Base-by-base conservation (phyloP, 1,284 basidiomycete species). In the Ustanciosporium gigantosporum region DNA sequence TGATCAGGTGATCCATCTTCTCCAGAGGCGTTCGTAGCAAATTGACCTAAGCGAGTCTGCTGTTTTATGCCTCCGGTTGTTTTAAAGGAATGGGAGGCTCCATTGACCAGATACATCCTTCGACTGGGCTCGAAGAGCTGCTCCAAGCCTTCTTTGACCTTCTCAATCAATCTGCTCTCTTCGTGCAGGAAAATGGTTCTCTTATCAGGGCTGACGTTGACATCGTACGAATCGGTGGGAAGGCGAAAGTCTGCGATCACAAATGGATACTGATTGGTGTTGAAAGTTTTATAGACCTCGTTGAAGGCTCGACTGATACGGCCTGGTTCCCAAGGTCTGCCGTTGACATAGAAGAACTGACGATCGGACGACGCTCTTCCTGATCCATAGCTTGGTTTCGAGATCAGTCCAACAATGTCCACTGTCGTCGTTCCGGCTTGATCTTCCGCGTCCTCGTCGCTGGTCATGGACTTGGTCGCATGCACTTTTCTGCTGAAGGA, bases 141-240 rank as follows among this genome's bases (percentile, higher is more conserved):
- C 58, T 90, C 88, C 4, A 91, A 80, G 1, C 82, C 82, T 4
- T 76, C 67, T 83, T 87, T 62, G 31, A 52, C 38, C 34, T 41
- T 53, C 19, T 86, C 82, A 2, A 97, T 82, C 5, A 99, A 79
- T 51, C 88, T 88, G 4, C 82, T 82, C 77, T 99, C 95, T 75
- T 87, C 87, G 73, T 97, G 92, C 9, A 98, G 77, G 45, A 96
- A 87, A 27, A 99, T 88, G 0, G 91, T 95, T 5, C 95, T 84
- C 77, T 98, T 99, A 80, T 98, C 95, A 0, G 95, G 94, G 65
- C 87, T 91, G 56, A 98, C 89, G 69, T 98, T 99, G 75, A 98
- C 87, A 74, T 99, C 95, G 70, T 89, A 91, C 1, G 86, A 83
- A 55, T 88, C 90, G 23, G 86, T 86, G 0, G 90, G 89, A 5